Evolutionary conservation across 2,329 filamentous ascomycete genomes (phyloP).

Genomic region (Aureobasidium lini): DNA sequence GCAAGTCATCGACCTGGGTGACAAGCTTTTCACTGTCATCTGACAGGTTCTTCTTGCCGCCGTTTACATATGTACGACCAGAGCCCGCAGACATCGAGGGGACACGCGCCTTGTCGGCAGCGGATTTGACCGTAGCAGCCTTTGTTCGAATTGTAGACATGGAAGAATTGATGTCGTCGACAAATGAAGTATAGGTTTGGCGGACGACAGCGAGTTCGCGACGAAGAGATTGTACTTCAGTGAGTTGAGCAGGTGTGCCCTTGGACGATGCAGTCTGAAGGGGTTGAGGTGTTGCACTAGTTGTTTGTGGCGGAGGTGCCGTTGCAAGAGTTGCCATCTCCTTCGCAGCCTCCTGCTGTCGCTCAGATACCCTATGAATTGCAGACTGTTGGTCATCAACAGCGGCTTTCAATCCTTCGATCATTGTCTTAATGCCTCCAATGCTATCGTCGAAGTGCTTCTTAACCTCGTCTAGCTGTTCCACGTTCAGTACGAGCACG

Average conservation of each 20-base stretch:
- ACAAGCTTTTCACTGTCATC: conserved; percentile 87
- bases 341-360: conserved; percentile 81
- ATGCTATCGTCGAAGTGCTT: conserved; percentile 91
- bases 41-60: conserved; percentile 78
- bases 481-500: conserved; percentile 89
- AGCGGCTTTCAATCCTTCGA: conserved; percentile 79
- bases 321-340: conserved; percentile 66
- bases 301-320: conserved; percentile 30
- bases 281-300: conserved; percentile 19
- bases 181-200: conserved; percentile 88
- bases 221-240: conserved; percentile 72
- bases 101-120: conserved; percentile 62
- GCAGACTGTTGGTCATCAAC: conserved; percentile 76
- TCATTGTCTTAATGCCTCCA: conserved; percentile 66
- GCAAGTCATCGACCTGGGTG: conserved; percentile 88
- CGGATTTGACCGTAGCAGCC: conserved; percentile 70
- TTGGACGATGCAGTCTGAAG: conserved; percentile 19
- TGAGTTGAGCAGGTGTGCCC: conserved; percentile 54
- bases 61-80: conserved; percentile 78
- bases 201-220: conserved; percentile 85
- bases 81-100: conserved; percentile 66
- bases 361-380: conserved; percentile 79
- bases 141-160: conserved; percentile 80
- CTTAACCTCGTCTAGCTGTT: conserved; percentile 91
- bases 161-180: conserved; percentile 77